A percentile compares a stretch with the other conserved stretches of the same genome.
Evolutionary conservation across 2,329 filamentous ascomycete genomes (phyloP).

Genomic region (Trichoderma sp.): DNA sequence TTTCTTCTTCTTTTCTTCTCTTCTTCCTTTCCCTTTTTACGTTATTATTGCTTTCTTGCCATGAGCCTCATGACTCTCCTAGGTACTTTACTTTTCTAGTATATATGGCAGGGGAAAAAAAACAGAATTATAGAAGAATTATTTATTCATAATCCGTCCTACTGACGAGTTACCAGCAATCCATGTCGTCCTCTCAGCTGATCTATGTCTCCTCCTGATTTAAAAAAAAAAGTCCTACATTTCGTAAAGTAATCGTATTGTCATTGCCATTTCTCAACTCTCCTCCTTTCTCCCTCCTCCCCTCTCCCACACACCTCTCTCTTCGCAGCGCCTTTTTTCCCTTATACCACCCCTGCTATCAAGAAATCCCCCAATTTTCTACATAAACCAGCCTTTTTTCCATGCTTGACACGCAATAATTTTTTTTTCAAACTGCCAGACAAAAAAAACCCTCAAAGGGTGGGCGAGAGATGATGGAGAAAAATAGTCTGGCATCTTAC

Average conservation of each 20-base stretch:
- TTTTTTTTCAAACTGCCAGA: conserved; percentile 12
- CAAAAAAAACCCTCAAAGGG: not conserved
- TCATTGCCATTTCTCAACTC: conserved; percentile 1
- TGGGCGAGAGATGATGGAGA: not conserved
- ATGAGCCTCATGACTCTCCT: not conserved
- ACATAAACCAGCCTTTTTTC: conserved; percentile 12
- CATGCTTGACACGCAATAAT: not conserved
- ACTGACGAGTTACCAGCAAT: not conserved
- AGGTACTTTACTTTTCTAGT: not conserved
- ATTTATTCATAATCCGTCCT: conserved; percentile 3
- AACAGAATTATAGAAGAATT: not conserved
- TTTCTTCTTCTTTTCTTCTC: not conserved
- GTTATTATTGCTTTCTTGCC: not conserved
- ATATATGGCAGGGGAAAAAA: not conserved
- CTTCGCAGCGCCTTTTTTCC: not conserved
- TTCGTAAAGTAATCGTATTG: not conserved
- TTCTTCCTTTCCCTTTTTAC: not conserved
- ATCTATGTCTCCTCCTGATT: not conserved
- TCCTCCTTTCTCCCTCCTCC: not conserved
- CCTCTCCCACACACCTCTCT: not conserved
- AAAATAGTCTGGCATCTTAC: conserved; percentile 10
- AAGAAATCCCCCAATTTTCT: not conserved
- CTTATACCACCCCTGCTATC: not conserved
- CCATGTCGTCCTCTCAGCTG: not conserved
- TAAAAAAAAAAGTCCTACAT: conserved; percentile 4